These are phyloP conservation scores for Raddia guianensis DNA, from an alignment of 176 grass and related monocot genomes.

Conservation along the genomic window DNA sequence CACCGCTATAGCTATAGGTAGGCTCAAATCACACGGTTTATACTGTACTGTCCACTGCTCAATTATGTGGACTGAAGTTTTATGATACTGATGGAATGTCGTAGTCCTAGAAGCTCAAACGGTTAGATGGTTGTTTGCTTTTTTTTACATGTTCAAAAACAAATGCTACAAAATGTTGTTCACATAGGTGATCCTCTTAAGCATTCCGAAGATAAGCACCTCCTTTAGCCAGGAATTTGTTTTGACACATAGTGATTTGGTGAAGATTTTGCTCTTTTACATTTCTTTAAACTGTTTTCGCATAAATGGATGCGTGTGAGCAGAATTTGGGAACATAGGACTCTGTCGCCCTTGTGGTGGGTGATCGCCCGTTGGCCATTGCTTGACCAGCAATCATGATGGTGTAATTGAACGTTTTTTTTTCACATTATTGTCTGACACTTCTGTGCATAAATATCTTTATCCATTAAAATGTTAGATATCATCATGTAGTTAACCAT, in stretches of 20 bases:
- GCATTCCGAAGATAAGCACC: neutral
- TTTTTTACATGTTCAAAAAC: neutral
- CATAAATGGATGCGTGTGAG: too few relatives aligned
- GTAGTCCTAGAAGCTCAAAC: slow-evolving; percentile 6
- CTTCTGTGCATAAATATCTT: neutral
- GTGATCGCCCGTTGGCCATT: too few relatives aligned
- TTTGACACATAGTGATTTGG: slow-evolving; percentile 16
- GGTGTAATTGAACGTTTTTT: slow-evolving; percentile 14
- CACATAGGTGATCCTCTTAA: neutral
- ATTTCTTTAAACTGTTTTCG: too few relatives aligned
- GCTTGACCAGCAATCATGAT: neutral
- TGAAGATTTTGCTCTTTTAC: too few relatives aligned
- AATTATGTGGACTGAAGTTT: neutral
- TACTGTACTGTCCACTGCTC: neutral
- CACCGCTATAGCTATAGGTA: slow-evolving; percentile 3
- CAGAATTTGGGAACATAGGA: too few relatives aligned
- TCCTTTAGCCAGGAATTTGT: slow-evolving; percentile 5
- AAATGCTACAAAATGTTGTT: slow-evolving; percentile 5
- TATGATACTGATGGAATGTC: slow-evolving; percentile 3
- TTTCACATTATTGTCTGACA: neutral
- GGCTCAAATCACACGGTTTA: neutral
- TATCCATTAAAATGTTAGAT: neutral
- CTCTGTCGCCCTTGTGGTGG: too few relatives aligned
- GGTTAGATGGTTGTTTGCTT: neutral
- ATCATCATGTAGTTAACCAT: slow-evolving; percentile 8